Evolutionary conservation across 805 yeast genomes (phyloP).

Genomic region (Candida ulmi): DNA sequence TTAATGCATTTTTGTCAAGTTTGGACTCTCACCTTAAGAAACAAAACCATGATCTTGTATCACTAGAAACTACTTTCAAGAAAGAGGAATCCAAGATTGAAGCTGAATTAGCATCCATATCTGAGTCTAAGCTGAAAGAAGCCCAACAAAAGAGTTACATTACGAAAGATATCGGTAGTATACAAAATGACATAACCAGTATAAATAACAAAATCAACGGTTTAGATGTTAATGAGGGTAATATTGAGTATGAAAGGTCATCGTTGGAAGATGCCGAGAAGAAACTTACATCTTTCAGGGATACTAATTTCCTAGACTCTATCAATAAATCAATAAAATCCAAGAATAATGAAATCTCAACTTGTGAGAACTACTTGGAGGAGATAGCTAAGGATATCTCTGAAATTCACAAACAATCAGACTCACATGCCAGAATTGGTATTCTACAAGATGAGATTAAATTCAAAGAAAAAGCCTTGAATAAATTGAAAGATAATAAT

Average conservation of each 20-base stretch:
- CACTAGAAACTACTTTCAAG: conserved; percentile 7
- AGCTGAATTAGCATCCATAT: conserved; percentile 10
- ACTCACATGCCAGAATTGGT: conserved; percentile 47
- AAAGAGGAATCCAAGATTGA: conserved; percentile 14
- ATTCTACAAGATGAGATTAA: conserved; percentile 36
- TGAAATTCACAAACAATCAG: conserved; percentile 51
- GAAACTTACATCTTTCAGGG: conserved; percentile 28
- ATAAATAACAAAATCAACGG: conserved; percentile 34
- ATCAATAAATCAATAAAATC: conserved; percentile 31
- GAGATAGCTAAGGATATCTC: conserved; percentile 44
- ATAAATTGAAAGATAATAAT: conserved; percentile 24
- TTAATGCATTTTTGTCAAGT: not conserved
- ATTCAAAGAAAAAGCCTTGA: conserved; percentile 25
- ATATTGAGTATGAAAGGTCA: conserved; percentile 39
- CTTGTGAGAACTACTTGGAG: conserved; percentile 44
- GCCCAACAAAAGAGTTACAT: conserved; percentile 37
- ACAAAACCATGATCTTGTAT: conserved; percentile 5
- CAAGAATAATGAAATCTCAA: conserved; percentile 31
- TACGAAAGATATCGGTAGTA: conserved; percentile 32
- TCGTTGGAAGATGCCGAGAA: conserved; percentile 34
- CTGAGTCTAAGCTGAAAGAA: conserved; percentile 35
- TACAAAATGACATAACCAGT: conserved; percentile 29
- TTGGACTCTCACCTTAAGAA: conserved; percentile 2
- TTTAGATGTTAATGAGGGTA: conserved; percentile 38
- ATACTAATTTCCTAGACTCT: conserved; percentile 21